Evolutionary conservation across 805 yeast genomes (phyloP).

Genomic region (Teunomyces gatunensis): DNA sequence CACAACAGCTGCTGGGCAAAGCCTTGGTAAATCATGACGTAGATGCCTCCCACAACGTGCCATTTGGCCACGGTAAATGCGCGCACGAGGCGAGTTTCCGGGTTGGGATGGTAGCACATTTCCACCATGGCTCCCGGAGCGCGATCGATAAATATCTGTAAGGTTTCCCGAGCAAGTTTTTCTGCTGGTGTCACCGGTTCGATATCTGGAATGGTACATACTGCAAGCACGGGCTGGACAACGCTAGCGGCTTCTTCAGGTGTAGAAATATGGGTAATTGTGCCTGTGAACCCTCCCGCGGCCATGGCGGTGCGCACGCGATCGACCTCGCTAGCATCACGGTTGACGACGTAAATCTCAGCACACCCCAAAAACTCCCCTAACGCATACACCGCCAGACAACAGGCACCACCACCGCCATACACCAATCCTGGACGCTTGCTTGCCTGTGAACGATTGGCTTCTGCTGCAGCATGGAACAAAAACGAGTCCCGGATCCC

Average conservation of each 20-base stretch:
- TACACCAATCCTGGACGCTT: conserved; percentile 28
- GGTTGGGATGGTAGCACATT: conserved; percentile 34
- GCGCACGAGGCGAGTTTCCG: conserved; percentile 21
- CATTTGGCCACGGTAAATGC: conserved; percentile 22
- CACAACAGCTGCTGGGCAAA: conserved; percentile 20
- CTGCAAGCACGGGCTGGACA: neutral
- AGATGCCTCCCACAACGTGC: conserved; percentile 27
- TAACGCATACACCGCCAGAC: conserved; percentile 31
- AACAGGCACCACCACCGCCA: conserved; percentile 37
- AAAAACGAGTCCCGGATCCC: conserved; percentile 30
- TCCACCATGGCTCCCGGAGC: conserved; percentile 24
- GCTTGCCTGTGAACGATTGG: conserved; percentile 4
- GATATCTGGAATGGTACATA: neutral
- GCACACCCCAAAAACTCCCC: conserved; percentile 23
- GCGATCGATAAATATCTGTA: conserved; percentile 23
- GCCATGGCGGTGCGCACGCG: conserved; percentile 17
- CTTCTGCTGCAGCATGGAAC: conserved; percentile 12
- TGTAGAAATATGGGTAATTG: conserved; percentile 22
- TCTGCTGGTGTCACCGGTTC: conserved; percentile 16
- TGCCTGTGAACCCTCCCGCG: conserved; percentile 20
- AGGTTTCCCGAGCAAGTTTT: conserved; percentile 20
- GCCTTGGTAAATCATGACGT: conserved; percentile 23
- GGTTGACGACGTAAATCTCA: conserved; percentile 26
- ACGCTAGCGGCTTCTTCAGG: conserved; percentile 8
- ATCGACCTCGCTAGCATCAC: conserved; percentile 25